These are phyloP conservation scores for Exsudoporus frostii DNA, from an alignment of 768 basidiomycete genomes.

Conservation along the genomic window DNA sequence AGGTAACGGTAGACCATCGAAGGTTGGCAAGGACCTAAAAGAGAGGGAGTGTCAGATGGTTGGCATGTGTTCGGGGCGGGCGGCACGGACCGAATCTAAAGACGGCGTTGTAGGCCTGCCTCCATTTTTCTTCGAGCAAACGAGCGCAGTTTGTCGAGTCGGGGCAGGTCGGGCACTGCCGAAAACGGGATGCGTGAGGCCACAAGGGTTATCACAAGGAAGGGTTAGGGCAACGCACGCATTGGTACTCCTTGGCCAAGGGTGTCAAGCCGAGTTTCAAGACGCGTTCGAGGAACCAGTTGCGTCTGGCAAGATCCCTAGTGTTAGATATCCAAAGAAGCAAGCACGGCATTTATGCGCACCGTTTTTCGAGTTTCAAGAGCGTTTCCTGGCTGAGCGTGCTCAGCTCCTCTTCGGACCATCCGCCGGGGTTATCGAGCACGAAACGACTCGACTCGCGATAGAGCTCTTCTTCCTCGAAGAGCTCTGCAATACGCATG, in stretches of 20 bases:
- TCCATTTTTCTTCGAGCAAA: slow-evolving; percentile 90
- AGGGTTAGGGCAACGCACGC: slow-evolving; percentile 48
- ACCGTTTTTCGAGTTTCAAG: slow-evolving; percentile 87
- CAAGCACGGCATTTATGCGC: not conserved
- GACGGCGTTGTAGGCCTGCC: slow-evolving; percentile 80
- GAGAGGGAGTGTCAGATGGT: not conserved
- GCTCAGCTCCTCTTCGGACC: slow-evolving; percentile 74
- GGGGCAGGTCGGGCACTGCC: slow-evolving; percentile 78
- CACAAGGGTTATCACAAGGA: not conserved
- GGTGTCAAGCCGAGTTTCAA: slow-evolving; percentile 85
- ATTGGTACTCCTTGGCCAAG: slow-evolving; percentile 93
- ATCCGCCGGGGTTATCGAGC: slow-evolving; percentile 87
- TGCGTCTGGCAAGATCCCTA: slow-evolving; percentile 54
- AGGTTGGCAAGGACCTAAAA: slow-evolving; percentile 75
- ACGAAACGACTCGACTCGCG: slow-evolving; percentile 90
- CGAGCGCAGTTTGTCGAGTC: slow-evolving; percentile 77
- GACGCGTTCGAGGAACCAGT: slow-evolving; percentile 94
- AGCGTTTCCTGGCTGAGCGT: slow-evolving; percentile 81
- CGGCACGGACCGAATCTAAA: slow-evolving; percentile 69
- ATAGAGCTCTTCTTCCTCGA: slow-evolving; percentile 87
- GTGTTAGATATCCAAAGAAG: not conserved
- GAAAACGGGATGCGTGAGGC: not conserved
- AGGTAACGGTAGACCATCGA: slow-evolving; percentile 93
- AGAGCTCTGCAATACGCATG: slow-evolving; percentile 86
- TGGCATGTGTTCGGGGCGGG: not conserved